Evolutionary conservation across 176 grass and related monocot species (phyloP).

Genomic region (Carex parvula): DNA sequence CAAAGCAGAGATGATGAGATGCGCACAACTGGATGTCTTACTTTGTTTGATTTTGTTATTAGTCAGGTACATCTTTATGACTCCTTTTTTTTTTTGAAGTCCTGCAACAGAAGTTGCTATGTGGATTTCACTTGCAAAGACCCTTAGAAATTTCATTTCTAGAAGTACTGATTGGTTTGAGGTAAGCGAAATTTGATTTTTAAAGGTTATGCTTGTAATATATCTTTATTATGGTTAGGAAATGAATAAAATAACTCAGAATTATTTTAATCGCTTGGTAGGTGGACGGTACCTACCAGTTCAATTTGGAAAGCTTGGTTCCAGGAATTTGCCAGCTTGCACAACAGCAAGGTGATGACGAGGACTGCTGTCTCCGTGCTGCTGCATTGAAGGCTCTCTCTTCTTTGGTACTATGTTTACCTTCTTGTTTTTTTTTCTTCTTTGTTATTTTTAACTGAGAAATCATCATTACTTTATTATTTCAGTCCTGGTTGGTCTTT

Average conservation of each 20-base stretch:
- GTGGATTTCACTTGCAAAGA: neutral
- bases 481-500: conserved; percentile 6
- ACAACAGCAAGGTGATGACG: conserved; percentile 82
- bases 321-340: conserved; percentile 81
- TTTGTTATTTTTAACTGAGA: neutral
- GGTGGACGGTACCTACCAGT: conserved; percentile 96
- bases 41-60: conserved; percentile 94
- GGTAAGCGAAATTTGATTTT: neutral
- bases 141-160: conserved; percentile 15
- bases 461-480: neutral
- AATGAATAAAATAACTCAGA: neutral
- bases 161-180: neutral
- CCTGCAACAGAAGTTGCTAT: neutral
- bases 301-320: conserved; percentile 92
- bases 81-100: neutral
- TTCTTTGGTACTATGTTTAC: conserved; percentile 58
- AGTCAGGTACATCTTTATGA: conserved; percentile 57
- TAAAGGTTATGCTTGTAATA: conserved; percentile 12
- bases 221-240: conserved; percentile 23
- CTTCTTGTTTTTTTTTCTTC: neutral
- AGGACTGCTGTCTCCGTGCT: conserved; percentile 42
- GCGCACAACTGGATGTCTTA: conserved; percentile 80
- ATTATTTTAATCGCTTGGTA: conserved; percentile 27
- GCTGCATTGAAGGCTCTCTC: conserved; percentile 78
- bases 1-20: conserved; percentile 94